Percentiles rank a stretch among this genome's conserved stretches.
Evolutionary conservation across 2,329 filamentous ascomycete species (phyloP).

Genomic region (Mariannaea sp.): DNA sequence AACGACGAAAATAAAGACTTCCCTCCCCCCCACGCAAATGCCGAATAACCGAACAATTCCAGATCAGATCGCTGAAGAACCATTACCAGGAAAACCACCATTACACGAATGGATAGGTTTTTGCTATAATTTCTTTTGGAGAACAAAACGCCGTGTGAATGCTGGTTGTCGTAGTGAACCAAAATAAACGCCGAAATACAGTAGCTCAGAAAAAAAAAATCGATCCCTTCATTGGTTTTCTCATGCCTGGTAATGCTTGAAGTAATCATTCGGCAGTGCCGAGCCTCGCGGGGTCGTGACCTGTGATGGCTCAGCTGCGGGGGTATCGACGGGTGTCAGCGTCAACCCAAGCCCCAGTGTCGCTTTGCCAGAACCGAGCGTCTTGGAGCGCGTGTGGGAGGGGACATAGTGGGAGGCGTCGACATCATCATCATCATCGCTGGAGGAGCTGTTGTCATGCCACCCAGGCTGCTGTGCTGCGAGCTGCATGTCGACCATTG

Average conservation of each 20-base stretch:
- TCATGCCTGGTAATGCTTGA: constrained; percentile 32
- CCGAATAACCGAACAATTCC: constrained; percentile 23
- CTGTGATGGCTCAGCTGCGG: constrained; percentile 22
- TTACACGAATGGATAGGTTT: constrained; percentile 9
- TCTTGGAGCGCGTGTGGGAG: constrained; percentile 45
- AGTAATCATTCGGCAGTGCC: constrained; percentile 31
- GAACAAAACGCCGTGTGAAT: constrained; percentile 13
- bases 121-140: too few species aligned
- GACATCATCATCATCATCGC: constrained; percentile 37
- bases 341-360: constrained; percentile 33
- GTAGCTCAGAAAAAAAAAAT: too few species aligned
- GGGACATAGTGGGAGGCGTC: constrained; percentile 36
- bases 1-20: too few species aligned
- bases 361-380: constrained; percentile 34
- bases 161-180: background rate
- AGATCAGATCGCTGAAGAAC: constrained; percentile 27
- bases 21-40: too few species aligned
- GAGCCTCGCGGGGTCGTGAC: constrained; percentile 29
- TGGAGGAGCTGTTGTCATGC: constrained; percentile 36
- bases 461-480: constrained; percentile 48
- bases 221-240: constrained; percentile 8
- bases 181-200: constrained; percentile 1
- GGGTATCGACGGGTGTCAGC: constrained; percentile 36
- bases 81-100: constrained; percentile 12
- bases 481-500: constrained; percentile 67